These are phyloP conservation scores for Endogone sp. DNA, from an alignment of 192 early-diverging fungal species.

Conservation along the genomic window DNA sequence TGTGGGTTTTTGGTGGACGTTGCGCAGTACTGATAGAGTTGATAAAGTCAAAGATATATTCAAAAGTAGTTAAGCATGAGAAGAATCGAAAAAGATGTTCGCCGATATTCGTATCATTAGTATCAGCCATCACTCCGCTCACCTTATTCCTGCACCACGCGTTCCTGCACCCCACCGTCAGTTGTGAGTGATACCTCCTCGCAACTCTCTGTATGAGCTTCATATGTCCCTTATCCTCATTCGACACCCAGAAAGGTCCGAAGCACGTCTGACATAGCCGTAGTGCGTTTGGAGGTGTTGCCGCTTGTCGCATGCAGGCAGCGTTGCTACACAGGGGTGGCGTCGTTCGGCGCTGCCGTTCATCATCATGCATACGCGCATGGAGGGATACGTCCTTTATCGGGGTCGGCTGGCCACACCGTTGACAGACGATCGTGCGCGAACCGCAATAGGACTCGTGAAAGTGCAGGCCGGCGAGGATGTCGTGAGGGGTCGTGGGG, in stretches of 20 bases:
- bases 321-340: slow-evolving; percentile 67
- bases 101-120: too few species aligned
- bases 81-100: too few species aligned
- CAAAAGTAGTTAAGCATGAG: slow-evolving; percentile 5
- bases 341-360: slow-evolving; percentile 49
- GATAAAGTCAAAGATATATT: slow-evolving; percentile 11
- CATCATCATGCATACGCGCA: slow-evolving; percentile 63
- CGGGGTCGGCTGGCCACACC: slow-evolving; percentile 66
- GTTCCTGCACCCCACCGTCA: slow-evolving; percentile 75
- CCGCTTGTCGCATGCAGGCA: slow-evolving; percentile 54
- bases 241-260: slow-evolving; percentile 74
- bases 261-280: slow-evolving; percentile 76
- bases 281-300: slow-evolving; percentile 45
- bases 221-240: slow-evolving; percentile 70
- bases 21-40: slow-evolving; percentile 33
- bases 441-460: slow-evolving; percentile 88
- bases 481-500: slow-evolving; percentile 54
- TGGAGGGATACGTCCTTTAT: slow-evolving; percentile 81
- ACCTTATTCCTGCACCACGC: slow-evolving; percentile 62
- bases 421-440: slow-evolving; percentile 76
- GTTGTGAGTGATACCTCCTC: slow-evolving; percentile 66
- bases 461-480: slow-evolving; percentile 52
- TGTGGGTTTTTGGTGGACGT: slow-evolving; percentile 27
- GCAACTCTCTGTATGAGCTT: slow-evolving; percentile 73
- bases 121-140: too few species aligned